phyloP scores from a whole-genome alignment of 495 filamentous ascomycete species.

The Aspergillus cristatus region DNA sequence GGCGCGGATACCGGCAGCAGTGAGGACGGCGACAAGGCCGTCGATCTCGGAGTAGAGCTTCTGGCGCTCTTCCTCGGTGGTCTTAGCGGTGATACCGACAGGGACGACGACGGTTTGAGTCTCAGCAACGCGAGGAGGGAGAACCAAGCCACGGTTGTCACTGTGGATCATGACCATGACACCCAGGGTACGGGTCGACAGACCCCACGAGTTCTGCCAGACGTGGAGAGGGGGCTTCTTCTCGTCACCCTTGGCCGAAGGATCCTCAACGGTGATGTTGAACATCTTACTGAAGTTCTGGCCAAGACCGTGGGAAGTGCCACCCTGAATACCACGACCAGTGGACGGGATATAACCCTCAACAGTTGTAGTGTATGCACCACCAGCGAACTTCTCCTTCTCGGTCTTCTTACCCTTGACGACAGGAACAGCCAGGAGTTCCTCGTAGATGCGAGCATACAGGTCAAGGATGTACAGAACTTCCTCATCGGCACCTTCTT shows the following conservation, averaged over 20 bases:
- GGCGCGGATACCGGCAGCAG: constrained; percentile 56
- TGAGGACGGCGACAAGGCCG: constrained; percentile 52
- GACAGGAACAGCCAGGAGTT: constrained; percentile 89
- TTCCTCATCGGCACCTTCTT: constrained; percentile 67
- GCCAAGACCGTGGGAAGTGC: constrained; percentile 85
- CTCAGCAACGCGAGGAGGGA: constrained; percentile 83
- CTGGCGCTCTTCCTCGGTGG: constrained; percentile 62
- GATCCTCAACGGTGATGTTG: constrained; percentile 91
- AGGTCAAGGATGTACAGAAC: constrained; percentile 88
- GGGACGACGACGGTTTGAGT: constrained; percentile 80
- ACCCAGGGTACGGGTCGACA: constrained; percentile 89
- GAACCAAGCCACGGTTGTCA: constrained; percentile 87
- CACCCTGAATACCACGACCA: constrained; percentile 93
- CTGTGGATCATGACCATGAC: constrained; percentile 98
- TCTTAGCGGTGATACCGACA: constrained; percentile 87
- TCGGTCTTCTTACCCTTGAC: constrained; percentile 79
- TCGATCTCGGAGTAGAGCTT: constrained; percentile 64
- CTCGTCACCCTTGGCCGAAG: constrained; percentile 64
- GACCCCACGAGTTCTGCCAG: constrained; percentile 98
- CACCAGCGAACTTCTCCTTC: constrained; percentile 95
- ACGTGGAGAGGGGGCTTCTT: constrained; percentile 62
- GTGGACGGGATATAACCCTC: constrained; percentile 86
- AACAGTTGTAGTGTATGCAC: constrained; percentile 87
- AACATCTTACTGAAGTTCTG: constrained; percentile 99
- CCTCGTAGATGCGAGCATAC: constrained; percentile 82